Conservation (phyloP, 768 basidiomycete species). For the Zangia roseola region DNA sequence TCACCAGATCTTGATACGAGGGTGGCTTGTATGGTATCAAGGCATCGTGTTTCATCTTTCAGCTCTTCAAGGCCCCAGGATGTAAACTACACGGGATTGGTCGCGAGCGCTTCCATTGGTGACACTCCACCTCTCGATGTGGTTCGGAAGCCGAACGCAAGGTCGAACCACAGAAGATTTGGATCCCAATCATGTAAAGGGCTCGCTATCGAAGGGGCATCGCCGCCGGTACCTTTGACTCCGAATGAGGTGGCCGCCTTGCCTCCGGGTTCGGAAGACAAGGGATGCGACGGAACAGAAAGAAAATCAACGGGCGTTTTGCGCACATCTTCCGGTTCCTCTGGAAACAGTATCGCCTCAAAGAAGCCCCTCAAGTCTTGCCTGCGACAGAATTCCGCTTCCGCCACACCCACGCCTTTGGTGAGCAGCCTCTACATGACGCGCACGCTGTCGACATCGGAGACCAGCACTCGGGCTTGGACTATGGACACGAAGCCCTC, state of each 20-base stretch:
- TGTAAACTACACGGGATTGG: neutral
- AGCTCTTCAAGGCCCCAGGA: neutral
- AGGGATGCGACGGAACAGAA: neutral
- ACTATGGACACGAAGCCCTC: neutral
- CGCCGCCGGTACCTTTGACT: neutral
- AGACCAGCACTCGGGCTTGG: neutral
- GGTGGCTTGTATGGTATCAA: neutral
- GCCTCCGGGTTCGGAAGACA: neutral
- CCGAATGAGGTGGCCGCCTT: neutral
- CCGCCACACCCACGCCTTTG: neutral
- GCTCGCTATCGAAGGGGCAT: constrained; percentile 7
- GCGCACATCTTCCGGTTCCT: neutral
- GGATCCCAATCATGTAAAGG: constrained; percentile 11
- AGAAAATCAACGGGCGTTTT: neutral
- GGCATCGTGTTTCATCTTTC: neutral
- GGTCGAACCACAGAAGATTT: constrained; percentile 2
- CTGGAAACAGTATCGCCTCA: neutral
- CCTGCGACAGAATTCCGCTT: constrained; percentile 1
- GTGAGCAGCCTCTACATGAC: neutral
- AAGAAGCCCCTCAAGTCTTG: constrained; percentile 16
- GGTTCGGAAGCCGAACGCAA: neutral
- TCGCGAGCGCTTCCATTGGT: neutral
- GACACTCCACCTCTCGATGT: neutral
- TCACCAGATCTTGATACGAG: neutral
- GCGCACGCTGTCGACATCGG: constrained; percentile 3